Evolutionary conservation across 2,329 filamentous ascomycete genomes (phyloP).

Genomic region (Colletotrichum gigasporum): DNA sequence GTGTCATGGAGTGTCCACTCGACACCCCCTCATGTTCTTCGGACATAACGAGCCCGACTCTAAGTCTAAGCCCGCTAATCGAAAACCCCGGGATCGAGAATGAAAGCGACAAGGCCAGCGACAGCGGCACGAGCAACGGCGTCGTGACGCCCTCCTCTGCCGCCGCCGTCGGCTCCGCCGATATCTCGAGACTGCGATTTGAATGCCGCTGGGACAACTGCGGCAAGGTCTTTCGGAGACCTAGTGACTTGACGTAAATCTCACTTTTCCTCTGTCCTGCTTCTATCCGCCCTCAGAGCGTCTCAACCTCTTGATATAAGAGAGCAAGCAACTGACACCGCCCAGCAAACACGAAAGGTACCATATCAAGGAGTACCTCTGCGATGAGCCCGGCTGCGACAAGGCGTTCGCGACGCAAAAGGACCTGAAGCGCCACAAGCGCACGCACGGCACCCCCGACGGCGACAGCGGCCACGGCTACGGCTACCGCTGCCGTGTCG

Average conservation of each 20-base stretch:
- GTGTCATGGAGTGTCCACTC: slow-evolving; percentile 34
- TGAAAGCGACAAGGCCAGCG: slow-evolving; percentile 29
- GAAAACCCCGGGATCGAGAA: slow-evolving; percentile 25
- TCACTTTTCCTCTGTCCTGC: background rate
- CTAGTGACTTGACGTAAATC: slow-evolving; percentile 33
- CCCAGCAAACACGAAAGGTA: slow-evolving; percentile 36
- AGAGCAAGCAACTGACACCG: slow-evolving; percentile 3
- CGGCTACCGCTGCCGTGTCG: slow-evolving; percentile 37
- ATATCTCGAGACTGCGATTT: slow-evolving; percentile 25
- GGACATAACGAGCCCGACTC: slow-evolving; percentile 30
- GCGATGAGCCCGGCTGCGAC: slow-evolving; percentile 30
- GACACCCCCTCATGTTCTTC: slow-evolving; percentile 34
- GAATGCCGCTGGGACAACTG: slow-evolving; percentile 30
- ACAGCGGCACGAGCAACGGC: slow-evolving; percentile 15
- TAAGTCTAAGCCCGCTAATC: slow-evolving; percentile 29
- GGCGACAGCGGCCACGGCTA: slow-evolving; percentile 31
- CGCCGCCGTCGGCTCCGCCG: background rate
- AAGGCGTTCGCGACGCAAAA: slow-evolving; percentile 38
- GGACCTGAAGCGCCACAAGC: slow-evolving; percentile 38
- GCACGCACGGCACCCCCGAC: slow-evolving; percentile 31
- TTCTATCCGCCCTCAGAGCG: background rate
- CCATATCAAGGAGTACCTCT: slow-evolving; percentile 35
- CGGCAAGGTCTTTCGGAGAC: slow-evolving; percentile 29
- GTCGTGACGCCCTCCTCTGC: slow-evolving; percentile 5
- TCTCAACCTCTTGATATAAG: too few relatives aligned